Evolutionary conservation across 805 yeast genomes (phyloP).

Genomic region (Suhomyces canberraensis): DNA sequence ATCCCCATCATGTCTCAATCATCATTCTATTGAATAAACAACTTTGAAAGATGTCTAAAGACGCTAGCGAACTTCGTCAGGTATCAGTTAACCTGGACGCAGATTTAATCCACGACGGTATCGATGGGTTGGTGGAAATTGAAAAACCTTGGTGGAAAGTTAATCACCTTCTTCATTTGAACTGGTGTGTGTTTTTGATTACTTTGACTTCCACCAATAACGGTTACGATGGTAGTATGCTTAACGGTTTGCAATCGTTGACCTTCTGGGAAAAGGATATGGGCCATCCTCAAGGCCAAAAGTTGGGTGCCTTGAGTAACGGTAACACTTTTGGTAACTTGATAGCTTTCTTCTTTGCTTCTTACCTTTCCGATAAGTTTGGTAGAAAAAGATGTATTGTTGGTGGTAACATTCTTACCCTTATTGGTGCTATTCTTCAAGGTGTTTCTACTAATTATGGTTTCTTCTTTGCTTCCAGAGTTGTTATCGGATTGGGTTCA

Average conservation of each 20-base stretch:
- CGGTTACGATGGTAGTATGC: conserved; percentile 30
- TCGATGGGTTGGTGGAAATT: conserved; percentile 5
- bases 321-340: conserved; percentile 36
- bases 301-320: conserved; percentile 20
- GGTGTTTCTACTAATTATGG: conserved; percentile 33
- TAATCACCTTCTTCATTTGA: conserved; percentile 37
- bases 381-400: conserved; percentile 37
- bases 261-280: conserved; percentile 38
- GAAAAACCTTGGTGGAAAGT: conserved; percentile 31
- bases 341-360: conserved; percentile 25
- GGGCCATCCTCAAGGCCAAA: conserved; percentile 19
- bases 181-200: conserved; percentile 36
- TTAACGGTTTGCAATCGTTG: conserved; percentile 50
- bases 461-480: conserved; percentile 42
- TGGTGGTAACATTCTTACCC: conserved; percentile 22
- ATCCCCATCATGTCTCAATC: no score
- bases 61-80: neutral
- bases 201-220: conserved; percentile 46
- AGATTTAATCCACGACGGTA: neutral
- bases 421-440: conserved; percentile 38
- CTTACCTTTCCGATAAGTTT: conserved; percentile 31
- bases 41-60: no score
- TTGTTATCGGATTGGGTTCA: conserved; percentile 48
- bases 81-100: conserved; percentile 3
- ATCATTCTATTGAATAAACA: no score